These are phyloP conservation scores for Exophiala calicioides DNA, from an alignment of 2,329 filamentous ascomycete genomes.

Conservation along the genomic window DNA sequence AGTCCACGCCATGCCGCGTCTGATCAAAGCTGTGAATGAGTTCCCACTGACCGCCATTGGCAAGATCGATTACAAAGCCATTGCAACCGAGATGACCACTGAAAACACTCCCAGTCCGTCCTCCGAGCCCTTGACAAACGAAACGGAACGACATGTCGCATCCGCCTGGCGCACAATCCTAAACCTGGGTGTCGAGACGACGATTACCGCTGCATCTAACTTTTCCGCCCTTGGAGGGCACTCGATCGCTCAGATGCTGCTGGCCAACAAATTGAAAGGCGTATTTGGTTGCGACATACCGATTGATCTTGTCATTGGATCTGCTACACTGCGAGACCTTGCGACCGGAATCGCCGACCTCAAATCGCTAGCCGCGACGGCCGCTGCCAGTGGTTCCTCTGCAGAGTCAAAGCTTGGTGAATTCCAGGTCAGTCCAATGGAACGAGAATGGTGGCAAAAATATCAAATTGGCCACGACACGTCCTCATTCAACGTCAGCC, in stretches of 20 bases:
- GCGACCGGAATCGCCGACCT: neutral
- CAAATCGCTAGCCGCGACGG: neutral
- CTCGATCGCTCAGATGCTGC: constrained; percentile 32
- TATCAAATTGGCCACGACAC: neutral
- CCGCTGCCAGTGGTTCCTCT: neutral
- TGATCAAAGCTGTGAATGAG: too few species aligned
- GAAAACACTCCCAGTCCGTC: too few species aligned
- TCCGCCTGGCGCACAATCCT: too few species aligned
- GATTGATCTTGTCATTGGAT: neutral
- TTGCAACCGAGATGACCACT: too few species aligned
- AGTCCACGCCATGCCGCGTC: too few species aligned
- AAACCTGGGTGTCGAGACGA: neutral
- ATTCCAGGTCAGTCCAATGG: neutral
- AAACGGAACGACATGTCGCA: too few species aligned
- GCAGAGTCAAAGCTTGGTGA: too few species aligned
- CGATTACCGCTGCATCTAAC: constrained; percentile 24
- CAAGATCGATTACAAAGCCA: too few species aligned
- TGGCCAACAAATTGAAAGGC: neutral
- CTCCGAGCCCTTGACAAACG: too few species aligned
- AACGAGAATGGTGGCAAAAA: neutral
- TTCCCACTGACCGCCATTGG: too few species aligned
- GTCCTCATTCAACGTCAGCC: neutral
- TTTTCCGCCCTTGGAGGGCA: constrained; percentile 35
- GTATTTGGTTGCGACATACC: neutral
- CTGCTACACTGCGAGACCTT: neutral